Percentiles rank a stretch among this genome's conserved stretches.
Evolutionary conservation across 1,139 yeast species (phyloP).

Genomic region (Suhomyces wounanorum): DNA sequence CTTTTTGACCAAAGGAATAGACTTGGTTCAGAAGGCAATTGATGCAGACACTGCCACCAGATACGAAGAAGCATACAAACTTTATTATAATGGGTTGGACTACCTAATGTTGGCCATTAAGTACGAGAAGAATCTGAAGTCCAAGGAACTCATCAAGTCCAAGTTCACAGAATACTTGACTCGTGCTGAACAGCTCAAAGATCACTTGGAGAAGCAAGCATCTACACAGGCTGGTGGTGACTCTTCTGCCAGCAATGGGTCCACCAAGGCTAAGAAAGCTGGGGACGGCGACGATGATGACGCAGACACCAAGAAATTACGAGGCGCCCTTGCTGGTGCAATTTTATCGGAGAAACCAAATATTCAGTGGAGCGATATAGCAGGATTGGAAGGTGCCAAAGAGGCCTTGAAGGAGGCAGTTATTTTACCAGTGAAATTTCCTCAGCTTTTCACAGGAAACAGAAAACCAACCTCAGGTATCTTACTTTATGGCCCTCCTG

Average conservation of each 20-base stretch:
- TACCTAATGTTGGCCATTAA: slow-evolving; percentile 94
- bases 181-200: slow-evolving; percentile 92
- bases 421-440: slow-evolving; percentile 89
- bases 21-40: slow-evolving; percentile 89
- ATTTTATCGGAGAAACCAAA: slow-evolving; percentile 91
- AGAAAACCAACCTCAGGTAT: slow-evolving; percentile 94
- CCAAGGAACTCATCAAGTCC: slow-evolving; percentile 84
- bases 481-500: slow-evolving; percentile 94
- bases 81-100: slow-evolving; percentile 91
- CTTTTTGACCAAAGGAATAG: slow-evolving; percentile 90
- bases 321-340: slow-evolving; percentile 92
- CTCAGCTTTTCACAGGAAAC: slow-evolving; percentile 91
- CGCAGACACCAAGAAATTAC: slow-evolving; percentile 79
- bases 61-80: slow-evolving; percentile 92
- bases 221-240: slow-evolving; percentile 50
- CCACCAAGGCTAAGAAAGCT: slow-evolving; percentile 59
- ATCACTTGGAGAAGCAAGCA: slow-evolving; percentile 71
- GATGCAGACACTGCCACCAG: slow-evolving; percentile 91
- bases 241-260: slow-evolving; percentile 52
- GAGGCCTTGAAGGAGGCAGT: slow-evolving; percentile 98
- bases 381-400: slow-evolving; percentile 93
- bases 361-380: slow-evolving; percentile 93
- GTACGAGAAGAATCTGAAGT: slow-evolving; percentile 88
- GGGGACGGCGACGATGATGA: slow-evolving; percentile 67
- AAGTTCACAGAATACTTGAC: slow-evolving; percentile 90